phyloP scores from a whole-genome alignment of 305 asterid species.

The Plantago rigida region DNA sequence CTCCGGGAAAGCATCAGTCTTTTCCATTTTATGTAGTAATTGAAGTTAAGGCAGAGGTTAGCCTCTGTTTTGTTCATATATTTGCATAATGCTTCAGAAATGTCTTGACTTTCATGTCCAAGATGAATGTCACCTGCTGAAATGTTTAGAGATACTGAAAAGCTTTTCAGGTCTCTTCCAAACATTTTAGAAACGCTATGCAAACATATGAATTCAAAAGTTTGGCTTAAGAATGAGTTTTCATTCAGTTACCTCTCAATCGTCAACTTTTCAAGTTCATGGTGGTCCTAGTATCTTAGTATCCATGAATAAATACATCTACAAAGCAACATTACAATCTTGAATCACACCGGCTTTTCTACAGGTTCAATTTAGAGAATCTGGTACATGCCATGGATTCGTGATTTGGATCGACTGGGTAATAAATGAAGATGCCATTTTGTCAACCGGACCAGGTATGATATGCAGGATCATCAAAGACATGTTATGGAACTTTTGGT shows the following conservation, averaged over 20 bases:
- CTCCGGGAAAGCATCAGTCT: constrained; percentile 40
- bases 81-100: no score
- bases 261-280: no score
- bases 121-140: no score
- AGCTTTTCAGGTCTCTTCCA: no score
- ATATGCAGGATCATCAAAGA: constrained; percentile 8
- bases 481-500: neutral
- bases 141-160: no score
- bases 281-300: no score
- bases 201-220: no score
- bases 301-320: neutral
- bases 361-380: constrained; percentile 50
- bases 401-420: constrained; percentile 90
- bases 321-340: neutral
- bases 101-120: no score
- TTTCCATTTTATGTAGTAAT: neutral
- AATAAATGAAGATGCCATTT: constrained; percentile 41
- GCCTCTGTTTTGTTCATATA: no score
- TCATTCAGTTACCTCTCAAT: no score
- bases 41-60: neutral
- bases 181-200: no score
- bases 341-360: constrained; percentile 10
- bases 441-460: constrained; percentile 79
- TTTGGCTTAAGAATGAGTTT: no score
- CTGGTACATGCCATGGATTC: constrained; percentile 74